Percentiles rank a stretch among this genome's conserved stretches.
Conservation (phyloP, 2,329 filamentous ascomycete genomes). For the Pseudopithomyces maydicus region DNA sequence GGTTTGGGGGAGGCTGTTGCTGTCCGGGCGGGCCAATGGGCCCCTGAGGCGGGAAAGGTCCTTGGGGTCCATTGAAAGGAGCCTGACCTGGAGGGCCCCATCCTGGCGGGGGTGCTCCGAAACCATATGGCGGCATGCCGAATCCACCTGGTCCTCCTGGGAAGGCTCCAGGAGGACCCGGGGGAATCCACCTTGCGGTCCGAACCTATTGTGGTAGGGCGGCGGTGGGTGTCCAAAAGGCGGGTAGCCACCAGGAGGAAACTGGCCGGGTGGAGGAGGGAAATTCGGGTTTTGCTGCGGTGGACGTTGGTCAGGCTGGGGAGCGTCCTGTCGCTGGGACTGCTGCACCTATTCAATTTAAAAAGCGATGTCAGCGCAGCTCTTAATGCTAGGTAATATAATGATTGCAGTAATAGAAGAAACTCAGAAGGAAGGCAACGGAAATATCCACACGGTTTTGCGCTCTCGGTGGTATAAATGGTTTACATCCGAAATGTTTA, state of each 20-base stretch:
- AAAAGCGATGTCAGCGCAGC: slow-evolving; percentile 29
- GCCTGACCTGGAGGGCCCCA: slow-evolving; percentile 82
- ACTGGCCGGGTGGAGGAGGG: slow-evolving; percentile 45
- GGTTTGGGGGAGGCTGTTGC: slow-evolving; percentile 43
- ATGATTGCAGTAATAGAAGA: slow-evolving; percentile 15
- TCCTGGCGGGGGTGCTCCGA: slow-evolving; percentile 69
- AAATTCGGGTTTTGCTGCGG: slow-evolving; percentile 46
- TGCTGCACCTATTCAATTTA: slow-evolving; percentile 37
- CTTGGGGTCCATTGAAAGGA: slow-evolving; percentile 70
- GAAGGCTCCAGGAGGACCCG: slow-evolving; percentile 45
- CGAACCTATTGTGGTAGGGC: slow-evolving; percentile 51
- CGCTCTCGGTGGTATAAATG: slow-evolving; percentile 83
- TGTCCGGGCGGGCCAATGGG: slow-evolving; percentile 62
- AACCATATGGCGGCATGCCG: slow-evolving; percentile 76
- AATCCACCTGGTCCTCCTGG: slow-evolving; percentile 60
- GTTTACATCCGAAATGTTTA: slow-evolving; percentile 99
- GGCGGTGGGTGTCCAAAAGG: slow-evolving; percentile 46
- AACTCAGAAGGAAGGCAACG: slow-evolving; percentile 99
- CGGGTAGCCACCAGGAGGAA: slow-evolving; percentile 48
- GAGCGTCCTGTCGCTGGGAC: slow-evolving; percentile 31
- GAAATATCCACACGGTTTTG: slow-evolving; percentile 95
- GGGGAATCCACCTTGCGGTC: slow-evolving; percentile 54
- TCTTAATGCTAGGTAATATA: slow-evolving; percentile 14
- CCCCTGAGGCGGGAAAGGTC: slow-evolving; percentile 65
- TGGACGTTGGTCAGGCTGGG: slow-evolving; percentile 34